These are phyloP conservation scores for Arthromyces matolae DNA, from an alignment of 768 basidiomycete species.

Conservation along the genomic window DNA sequence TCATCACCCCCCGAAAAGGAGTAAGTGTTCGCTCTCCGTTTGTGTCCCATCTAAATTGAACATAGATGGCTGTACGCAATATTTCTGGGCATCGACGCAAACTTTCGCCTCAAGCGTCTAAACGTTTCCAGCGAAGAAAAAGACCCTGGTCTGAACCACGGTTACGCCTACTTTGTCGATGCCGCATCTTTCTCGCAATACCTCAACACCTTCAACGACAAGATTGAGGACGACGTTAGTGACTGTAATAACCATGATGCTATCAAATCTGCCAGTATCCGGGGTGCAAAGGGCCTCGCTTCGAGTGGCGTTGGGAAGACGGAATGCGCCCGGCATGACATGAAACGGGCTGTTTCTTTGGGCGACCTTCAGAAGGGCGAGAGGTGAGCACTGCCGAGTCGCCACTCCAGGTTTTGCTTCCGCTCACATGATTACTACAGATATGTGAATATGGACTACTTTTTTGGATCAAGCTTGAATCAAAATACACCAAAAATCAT, in stretches of 20 bases:
- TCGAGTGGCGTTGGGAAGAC: neutral
- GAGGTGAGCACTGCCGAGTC: neutral
- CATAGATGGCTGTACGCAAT: neutral
- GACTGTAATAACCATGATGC: constrained; percentile 10
- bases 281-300: neutral
- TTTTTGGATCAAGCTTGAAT: constrained; percentile 20
- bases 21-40: neutral
- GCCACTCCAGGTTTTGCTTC: too few species aligned
- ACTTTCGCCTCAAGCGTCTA: constrained; percentile 18
- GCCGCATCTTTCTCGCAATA: constrained; percentile 6
- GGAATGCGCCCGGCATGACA: neutral
- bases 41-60: neutral
- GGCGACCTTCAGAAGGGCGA: constrained; percentile 1
- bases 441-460: constrained; percentile 23
- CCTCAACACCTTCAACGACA: neutral
- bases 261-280: neutral
- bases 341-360: neutral
- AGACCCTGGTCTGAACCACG: constrained; percentile 9
- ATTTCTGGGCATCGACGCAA: constrained; percentile 13
- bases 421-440: neutral
- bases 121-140: constrained; percentile 15
- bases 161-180: constrained; percentile 8
- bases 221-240: constrained; percentile 2
- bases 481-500: constrained; percentile 8
- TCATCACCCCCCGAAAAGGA: neutral